Base-by-base conservation (phyloP, 192 early-diverging fungal species). In the Obelidium mucronatum region DNA sequence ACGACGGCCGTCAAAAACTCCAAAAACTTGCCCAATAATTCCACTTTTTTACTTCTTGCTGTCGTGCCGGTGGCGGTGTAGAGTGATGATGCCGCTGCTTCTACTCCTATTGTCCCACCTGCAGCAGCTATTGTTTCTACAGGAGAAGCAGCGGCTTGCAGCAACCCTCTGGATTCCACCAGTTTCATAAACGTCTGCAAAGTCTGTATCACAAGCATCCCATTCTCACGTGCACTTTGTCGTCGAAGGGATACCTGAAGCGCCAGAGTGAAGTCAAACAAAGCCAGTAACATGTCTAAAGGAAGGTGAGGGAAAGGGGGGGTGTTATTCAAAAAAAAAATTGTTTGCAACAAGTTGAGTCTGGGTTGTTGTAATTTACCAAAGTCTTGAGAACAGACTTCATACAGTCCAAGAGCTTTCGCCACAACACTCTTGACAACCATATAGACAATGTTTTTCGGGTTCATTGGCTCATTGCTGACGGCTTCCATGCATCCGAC, bases 231-330 rank as follows among this genome's bases (percentile, higher is more conserved):
- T 4, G 54, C 17, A n/a, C 44, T 34, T 42, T 78, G 77, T 40
- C 72, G 54, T 33, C 34, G 28, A 22, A 76, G 68, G 26, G 58
- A 73, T 26, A 33, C 42, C n/a, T 75, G 58, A 17, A 78, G 60
- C 53, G 51, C 44, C 42, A 64, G 39, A 60, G 61, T 78, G 69
- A 73, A 78, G 35, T 78, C 71, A 26, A 78, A 72, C 5, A 78
- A 59, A 19, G 35, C 53, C 2, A 61, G 70, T 13, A 78, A 39
- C 69, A 78, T 78, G 28, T 36, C 77, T 78, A 31, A n/a, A n/a
- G n/a, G n/a, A n/a, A n/a, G n/a, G n/a, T n/a, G n/a, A n/a, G n/a
- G n/a, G n/a, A n/a, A n/a, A n/a, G n/a, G n/a, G n/a, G n/a, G n/a
- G n/a, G n/a, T n/a, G n/a, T n/a, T n/a, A n/a, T n/a, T n/a, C n/a